Evolutionary conservation across 2,329 filamentous ascomycete species (phyloP).

Genomic region (Anthostomella pinea): DNA sequence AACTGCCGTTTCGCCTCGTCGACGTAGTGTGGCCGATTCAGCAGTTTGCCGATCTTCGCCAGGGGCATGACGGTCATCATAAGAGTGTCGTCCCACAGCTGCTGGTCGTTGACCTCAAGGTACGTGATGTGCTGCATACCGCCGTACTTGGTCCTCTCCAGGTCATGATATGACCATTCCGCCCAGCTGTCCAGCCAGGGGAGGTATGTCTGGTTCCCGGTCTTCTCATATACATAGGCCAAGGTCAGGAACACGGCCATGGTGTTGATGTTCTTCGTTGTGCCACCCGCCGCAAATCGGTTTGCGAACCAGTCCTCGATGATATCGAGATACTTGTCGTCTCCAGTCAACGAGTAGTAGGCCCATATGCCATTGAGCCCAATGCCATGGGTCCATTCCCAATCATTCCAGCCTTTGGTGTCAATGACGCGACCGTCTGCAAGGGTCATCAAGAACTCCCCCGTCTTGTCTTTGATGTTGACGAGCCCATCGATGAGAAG

Average conservation of each 20-base stretch:
- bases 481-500: slow-evolving; percentile 71
- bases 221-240: slow-evolving; percentile 75
- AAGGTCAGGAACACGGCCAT: slow-evolving; percentile 77
- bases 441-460: slow-evolving; percentile 69
- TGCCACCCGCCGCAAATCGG: slow-evolving; percentile 66
- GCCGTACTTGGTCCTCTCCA: slow-evolving; percentile 67
- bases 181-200: slow-evolving; percentile 80
- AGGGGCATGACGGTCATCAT: slow-evolving; percentile 86
- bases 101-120: slow-evolving; percentile 64
- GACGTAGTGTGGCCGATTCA: slow-evolving; percentile 69
- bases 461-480: slow-evolving; percentile 73
- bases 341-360: slow-evolving; percentile 71
- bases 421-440: slow-evolving; percentile 74
- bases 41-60: slow-evolving; percentile 72
- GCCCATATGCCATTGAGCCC: slow-evolving; percentile 80
- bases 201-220: slow-evolving; percentile 63
- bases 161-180: slow-evolving; percentile 77
- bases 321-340: slow-evolving; percentile 56
- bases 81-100: slow-evolving; percentile 81
- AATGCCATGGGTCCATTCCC: slow-evolving; percentile 81
- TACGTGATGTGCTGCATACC: slow-evolving; percentile 78
- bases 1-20: slow-evolving; percentile 78
- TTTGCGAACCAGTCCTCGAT: slow-evolving; percentile 72
- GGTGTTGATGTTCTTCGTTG: slow-evolving; percentile 83
- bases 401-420: slow-evolving; percentile 80